These are phyloP conservation scores for Halteria grandinella DNA, from an alignment of 73 alveolate genomes.

Conservation along the genomic window DNA sequence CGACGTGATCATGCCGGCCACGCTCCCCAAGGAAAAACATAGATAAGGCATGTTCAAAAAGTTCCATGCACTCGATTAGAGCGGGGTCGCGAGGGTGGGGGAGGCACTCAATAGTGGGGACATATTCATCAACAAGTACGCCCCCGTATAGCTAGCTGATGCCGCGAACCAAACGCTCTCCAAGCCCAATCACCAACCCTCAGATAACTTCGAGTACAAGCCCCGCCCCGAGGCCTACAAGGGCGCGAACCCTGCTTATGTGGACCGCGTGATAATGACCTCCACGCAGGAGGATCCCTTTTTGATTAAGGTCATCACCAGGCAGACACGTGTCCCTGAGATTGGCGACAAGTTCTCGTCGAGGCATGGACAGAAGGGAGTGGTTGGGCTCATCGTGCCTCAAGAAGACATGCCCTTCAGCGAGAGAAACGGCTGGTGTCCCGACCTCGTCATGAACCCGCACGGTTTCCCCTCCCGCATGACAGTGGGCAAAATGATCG, in stretches of 20 bases:
- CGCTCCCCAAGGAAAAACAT: not conserved
- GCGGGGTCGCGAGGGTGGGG: constrained; percentile 93
- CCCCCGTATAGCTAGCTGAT: constrained; percentile 70
- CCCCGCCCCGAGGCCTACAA: constrained; percentile 63
- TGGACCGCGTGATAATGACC: constrained; percentile 88
- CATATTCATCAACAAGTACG: constrained; percentile 80
- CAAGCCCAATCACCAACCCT: not conserved
- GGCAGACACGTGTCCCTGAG: constrained; percentile 97
- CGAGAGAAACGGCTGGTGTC: constrained; percentile 97
- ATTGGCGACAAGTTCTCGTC: constrained; percentile 98
- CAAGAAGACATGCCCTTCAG: constrained; percentile 98
- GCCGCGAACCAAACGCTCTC: constrained; percentile 49
- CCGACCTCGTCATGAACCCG: constrained; percentile 99
- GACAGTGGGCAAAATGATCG: constrained; percentile 99
- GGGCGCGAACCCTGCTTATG: constrained; percentile 83
- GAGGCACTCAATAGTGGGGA: constrained; percentile 87
- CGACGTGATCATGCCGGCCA: constrained; percentile 71
- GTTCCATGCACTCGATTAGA: constrained; percentile 93
- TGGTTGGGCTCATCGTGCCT: constrained; percentile 97
- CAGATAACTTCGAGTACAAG: constrained; percentile 33
- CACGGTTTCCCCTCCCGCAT: constrained; percentile 99
- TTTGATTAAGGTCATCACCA: constrained; percentile 81
- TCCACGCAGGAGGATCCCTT: constrained; percentile 78
- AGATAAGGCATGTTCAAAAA: constrained; percentile 50
- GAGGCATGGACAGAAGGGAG: constrained; percentile 99